These are phyloP conservation scores for Capsella rubella DNA, from an alignment of 441 rosid genomes.

Conservation along the genomic window DNA sequence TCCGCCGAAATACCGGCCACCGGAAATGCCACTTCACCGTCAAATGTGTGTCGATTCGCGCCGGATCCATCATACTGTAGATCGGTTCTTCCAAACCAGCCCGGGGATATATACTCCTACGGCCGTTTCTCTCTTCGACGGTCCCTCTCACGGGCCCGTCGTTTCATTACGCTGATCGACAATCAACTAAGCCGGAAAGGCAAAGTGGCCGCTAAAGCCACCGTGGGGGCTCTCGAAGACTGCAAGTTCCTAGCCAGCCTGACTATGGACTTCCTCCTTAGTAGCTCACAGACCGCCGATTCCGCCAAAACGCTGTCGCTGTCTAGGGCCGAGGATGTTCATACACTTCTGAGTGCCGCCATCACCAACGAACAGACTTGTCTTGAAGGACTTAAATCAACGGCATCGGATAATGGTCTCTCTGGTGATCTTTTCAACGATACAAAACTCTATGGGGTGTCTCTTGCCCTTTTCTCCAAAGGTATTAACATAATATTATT, in stretches of 20 bases:
- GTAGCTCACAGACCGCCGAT: constrained; percentile 54
- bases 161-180: constrained; percentile 59
- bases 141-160: constrained; percentile 66
- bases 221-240: constrained; percentile 75
- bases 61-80: constrained; percentile 79
- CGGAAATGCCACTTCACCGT: constrained; percentile 41
- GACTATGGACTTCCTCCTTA: constrained; percentile 62
- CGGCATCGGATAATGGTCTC: constrained; percentile 55
- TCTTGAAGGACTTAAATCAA: constrained; percentile 63
- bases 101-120: constrained; percentile 57
- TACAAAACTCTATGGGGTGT: constrained; percentile 81
- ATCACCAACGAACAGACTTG: constrained; percentile 69
- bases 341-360: constrained; percentile 60
- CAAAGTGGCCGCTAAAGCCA: constrained; percentile 48
- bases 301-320: constrained; percentile 49
- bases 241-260: constrained; percentile 63
- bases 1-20: constrained; percentile 19
- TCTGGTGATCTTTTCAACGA: constrained; percentile 66
- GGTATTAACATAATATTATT: constrained; percentile 40
- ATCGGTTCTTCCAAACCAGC: constrained; percentile 61
- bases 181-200: constrained; percentile 48
- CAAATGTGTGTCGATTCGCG: constrained; percentile 58
- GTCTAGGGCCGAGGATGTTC: constrained; percentile 65
- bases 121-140: constrained; percentile 63
- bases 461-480: constrained; percentile 73